A percentile compares a stretch with the other conserved stretches of the same genome.
These are phyloP conservation scores for Ogataea paraovalis DNA, from an alignment of 805 yeast species.

Conservation along the genomic window DNA sequence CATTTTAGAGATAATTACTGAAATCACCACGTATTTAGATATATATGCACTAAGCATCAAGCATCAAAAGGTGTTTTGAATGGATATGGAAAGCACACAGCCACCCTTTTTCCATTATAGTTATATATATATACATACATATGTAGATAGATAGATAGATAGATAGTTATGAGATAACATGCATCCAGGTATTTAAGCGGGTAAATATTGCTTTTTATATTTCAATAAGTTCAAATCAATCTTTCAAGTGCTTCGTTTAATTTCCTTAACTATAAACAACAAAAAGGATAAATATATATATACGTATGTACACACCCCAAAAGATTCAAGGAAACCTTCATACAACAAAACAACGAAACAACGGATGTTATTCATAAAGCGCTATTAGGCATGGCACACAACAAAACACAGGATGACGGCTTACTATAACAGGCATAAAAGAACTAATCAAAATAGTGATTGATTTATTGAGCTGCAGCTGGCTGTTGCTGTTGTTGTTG, in stretches of 20 bases:
- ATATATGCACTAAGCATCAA: constrained; percentile 83
- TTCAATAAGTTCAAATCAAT: too few relatives aligned
- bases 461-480: constrained; percentile 8
- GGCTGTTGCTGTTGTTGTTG: constrained; percentile 16
- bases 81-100: not conserved
- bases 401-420: not conserved
- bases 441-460: not conserved
- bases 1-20: constrained; percentile 73
- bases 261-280: not conserved
- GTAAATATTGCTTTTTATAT: too few relatives aligned
- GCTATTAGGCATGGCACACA: not conserved
- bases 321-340: not conserved
- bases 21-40: constrained; percentile 75
- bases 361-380: too few relatives aligned
- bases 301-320: not conserved
- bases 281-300: not conserved
- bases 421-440: not conserved
- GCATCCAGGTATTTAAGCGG: too few relatives aligned
- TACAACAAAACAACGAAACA: not conserved
- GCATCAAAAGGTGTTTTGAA: constrained; percentile 52
- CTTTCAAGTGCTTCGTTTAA: not conserved
- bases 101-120: not conserved
- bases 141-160: not conserved
- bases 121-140: not conserved
- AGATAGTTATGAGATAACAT: too few relatives aligned